A percentile compares a stretch with the other conserved stretches of the same genome.
These are phyloP conservation scores for Salisapilia sapeloensis DNA, from an alignment of 352 stramenopile genomes.

Conservation along the genomic window DNA sequence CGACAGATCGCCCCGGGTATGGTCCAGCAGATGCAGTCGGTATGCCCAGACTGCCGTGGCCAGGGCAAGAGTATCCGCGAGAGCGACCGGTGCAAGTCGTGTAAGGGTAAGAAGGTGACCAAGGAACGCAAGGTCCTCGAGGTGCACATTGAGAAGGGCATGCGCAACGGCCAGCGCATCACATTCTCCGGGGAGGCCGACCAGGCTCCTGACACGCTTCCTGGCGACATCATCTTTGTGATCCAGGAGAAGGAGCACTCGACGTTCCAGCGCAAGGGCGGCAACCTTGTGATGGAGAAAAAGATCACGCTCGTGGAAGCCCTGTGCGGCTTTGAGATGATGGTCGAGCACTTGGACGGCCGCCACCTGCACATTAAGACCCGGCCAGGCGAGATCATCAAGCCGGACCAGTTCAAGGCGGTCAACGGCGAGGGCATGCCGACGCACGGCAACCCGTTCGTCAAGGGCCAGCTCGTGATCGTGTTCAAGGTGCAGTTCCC, in stretches of 20 bases:
- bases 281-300: slow-evolving; percentile 94
- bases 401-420: slow-evolving; percentile 86
- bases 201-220: slow-evolving; percentile 84
- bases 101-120: slow-evolving; percentile 88
- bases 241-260: slow-evolving; percentile 95
- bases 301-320: slow-evolving; percentile 91
- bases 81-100: slow-evolving; percentile 84
- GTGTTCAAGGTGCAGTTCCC: slow-evolving; percentile 96
- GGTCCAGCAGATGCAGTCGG: slow-evolving; percentile 95
- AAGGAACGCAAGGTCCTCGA: slow-evolving; percentile 98
- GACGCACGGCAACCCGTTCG: slow-evolving; percentile 93
- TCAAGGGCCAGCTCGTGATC: slow-evolving; percentile 97
- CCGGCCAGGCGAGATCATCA: slow-evolving; percentile 85
- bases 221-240: slow-evolving; percentile 95
- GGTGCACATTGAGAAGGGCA: slow-evolving; percentile 97
- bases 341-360: slow-evolving; percentile 87
- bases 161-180: slow-evolving; percentile 95
- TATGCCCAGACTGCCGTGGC: slow-evolving; percentile 88
- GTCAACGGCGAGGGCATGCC: slow-evolving; percentile 97
- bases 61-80: slow-evolving; percentile 91
- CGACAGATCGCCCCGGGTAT: slow-evolving; percentile 96
- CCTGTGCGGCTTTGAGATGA: slow-evolving; percentile 82
- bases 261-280: slow-evolving; percentile 92
- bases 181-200: slow-evolving; percentile 93
- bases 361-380: slow-evolving; percentile 87